Conservation (phyloP, 306 rosid genomes). For the Gillenia trifoliata region DNA sequence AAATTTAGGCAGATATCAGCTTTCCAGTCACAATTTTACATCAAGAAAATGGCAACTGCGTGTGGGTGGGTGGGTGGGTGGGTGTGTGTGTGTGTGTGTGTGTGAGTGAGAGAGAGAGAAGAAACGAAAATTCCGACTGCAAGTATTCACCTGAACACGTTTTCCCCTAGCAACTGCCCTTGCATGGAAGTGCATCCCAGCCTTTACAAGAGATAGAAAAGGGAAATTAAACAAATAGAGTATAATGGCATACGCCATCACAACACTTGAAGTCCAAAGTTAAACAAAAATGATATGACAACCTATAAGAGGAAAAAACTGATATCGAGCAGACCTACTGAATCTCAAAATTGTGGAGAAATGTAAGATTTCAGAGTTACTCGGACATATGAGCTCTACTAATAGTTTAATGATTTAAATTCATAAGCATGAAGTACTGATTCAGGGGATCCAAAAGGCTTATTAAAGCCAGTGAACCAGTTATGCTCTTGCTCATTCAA, state of each 20-base stretch:
- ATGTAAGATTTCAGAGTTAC: neutral
- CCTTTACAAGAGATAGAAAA: constrained; percentile 30
- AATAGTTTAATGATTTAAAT: neutral
- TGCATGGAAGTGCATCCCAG: constrained; percentile 54
- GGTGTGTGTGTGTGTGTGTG: neutral
- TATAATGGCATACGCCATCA: neutral
- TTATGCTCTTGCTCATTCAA: neutral
- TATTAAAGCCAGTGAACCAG: neutral
- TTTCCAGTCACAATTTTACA: neutral
- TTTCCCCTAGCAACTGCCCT: constrained; percentile 66
- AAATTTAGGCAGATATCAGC: neutral
- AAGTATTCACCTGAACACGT: constrained; percentile 56
- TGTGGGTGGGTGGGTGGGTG: neutral
- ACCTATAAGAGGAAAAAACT: neutral
- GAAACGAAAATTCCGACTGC: neutral
- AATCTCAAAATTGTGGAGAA: neutral
- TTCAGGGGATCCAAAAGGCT: neutral
- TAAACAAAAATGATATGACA: neutral
- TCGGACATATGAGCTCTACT: neutral
- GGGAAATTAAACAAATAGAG: constrained; percentile 6
- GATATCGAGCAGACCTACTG: neutral
- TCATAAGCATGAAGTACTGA: neutral
- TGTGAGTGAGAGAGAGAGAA: constrained; percentile 3
- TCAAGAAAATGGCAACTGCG: neutral
- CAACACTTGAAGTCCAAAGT: neutral